Conservation (phyloP, 805 yeast genomes). For the Blastobotrys terrestris region DNA sequence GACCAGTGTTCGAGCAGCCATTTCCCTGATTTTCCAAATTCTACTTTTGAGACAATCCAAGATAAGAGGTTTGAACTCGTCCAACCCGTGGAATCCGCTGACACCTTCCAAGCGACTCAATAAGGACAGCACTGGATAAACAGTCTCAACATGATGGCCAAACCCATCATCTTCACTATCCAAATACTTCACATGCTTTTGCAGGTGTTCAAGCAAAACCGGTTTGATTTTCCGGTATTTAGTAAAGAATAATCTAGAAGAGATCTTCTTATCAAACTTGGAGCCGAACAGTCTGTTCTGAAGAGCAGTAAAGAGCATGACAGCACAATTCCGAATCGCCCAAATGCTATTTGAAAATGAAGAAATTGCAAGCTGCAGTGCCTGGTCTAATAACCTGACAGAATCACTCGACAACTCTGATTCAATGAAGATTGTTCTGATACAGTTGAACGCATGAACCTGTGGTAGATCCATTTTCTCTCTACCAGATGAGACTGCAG, state of each 20-base stretch:
- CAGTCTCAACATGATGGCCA: constrained; percentile 39
- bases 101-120: constrained; percentile 62
- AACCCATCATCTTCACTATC: constrained; percentile 8
- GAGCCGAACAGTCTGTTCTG: constrained; percentile 76
- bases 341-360: constrained; percentile 65
- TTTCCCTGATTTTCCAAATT: constrained; percentile 82
- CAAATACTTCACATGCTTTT: constrained; percentile 19
- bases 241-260: constrained; percentile 64
- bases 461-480: constrained; percentile 73
- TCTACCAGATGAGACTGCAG: constrained; percentile 42
- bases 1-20: constrained; percentile 69
- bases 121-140: constrained; percentile 72
- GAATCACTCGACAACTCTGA: constrained; percentile 53
- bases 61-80: constrained; percentile 46
- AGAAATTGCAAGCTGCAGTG: constrained; percentile 53
- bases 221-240: constrained; percentile 49
- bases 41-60: constrained; percentile 43
- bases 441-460: constrained; percentile 87
- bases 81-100: constrained; percentile 46
- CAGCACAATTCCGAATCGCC: constrained; percentile 88
- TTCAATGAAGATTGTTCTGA: constrained; percentile 69
- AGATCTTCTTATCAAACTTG: constrained; percentile 31
- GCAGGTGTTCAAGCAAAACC: constrained; percentile 37
- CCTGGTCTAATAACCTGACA: constrained; percentile 46
- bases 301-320: constrained; percentile 84